These are phyloP conservation scores for Meyerozyma athensensis DNA, from an alignment of 1,139 yeast genomes.

Conservation along the genomic window DNA sequence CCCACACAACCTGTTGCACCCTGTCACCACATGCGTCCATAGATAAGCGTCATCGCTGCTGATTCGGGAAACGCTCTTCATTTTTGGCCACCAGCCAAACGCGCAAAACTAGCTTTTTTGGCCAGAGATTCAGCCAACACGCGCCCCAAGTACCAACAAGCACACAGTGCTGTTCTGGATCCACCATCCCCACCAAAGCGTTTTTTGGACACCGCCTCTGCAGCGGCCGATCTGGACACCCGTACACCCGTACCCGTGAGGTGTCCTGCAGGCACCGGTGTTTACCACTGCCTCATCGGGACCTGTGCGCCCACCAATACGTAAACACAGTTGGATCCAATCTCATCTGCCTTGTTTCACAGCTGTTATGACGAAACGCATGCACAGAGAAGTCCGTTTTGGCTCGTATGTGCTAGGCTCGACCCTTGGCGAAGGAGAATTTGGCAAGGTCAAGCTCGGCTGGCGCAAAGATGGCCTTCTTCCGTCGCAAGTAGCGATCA, in stretches of 20 bases:
- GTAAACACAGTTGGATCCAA: conserved; percentile 1
- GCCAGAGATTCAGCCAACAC: no score
- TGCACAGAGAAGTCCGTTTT: conserved; percentile 62
- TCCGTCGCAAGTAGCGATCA: conserved; percentile 90
- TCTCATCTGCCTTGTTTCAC: background rate
- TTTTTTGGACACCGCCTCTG: background rate
- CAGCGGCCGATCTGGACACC: background rate
- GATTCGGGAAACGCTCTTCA: no score
- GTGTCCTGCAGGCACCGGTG: background rate
- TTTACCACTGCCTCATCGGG: conserved; percentile 2
- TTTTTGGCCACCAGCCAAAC: no score
- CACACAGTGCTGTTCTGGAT: background rate
- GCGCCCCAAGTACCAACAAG: no score
- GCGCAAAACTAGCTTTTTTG: no score
- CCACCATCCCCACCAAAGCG: background rate
- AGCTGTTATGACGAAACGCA: conserved; percentile 15
- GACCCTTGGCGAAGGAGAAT: conserved; percentile 97
- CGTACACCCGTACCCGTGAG: background rate
- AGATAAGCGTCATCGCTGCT: no score
- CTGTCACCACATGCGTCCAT: background rate
- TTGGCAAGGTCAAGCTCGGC: conserved; percentile 95
- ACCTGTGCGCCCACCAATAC: background rate
- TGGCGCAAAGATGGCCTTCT: conserved; percentile 81
- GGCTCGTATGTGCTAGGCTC: conserved; percentile 89
- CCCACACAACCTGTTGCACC: background rate